A percentile compares a stretch with the other conserved stretches of the same genome.
These are phyloP conservation scores for Venturia asperata DNA, from an alignment of 2,329 filamentous ascomycete species.

Conservation along the genomic window DNA sequence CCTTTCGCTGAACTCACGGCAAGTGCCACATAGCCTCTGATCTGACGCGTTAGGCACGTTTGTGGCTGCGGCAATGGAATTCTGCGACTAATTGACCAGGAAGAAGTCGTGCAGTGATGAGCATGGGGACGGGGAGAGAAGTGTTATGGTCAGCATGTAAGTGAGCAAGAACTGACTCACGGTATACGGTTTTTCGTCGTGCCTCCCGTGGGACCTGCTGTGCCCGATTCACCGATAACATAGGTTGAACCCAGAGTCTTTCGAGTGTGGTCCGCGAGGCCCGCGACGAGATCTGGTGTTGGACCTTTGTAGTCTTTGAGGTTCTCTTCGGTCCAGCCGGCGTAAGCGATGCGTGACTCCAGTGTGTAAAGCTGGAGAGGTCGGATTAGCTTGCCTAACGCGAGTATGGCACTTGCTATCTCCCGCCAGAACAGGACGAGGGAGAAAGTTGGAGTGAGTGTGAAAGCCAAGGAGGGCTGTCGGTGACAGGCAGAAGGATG, in stretches of 20 bases:
- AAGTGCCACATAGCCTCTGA: conserved; percentile 54
- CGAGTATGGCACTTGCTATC: too few relatives aligned
- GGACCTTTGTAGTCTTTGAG: conserved; percentile 52
- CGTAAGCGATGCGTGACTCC: conserved; percentile 50
- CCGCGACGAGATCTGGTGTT: conserved; percentile 50
- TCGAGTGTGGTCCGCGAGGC: conserved; percentile 51
- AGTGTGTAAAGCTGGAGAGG: conserved; percentile 47
- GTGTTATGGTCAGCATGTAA: background rate
- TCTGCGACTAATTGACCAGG: too few relatives aligned
- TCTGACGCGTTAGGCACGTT: conserved; percentile 26
- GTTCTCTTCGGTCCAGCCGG: conserved; percentile 52
- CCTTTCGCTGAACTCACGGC: conserved; percentile 51
- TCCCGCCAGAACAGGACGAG: too few relatives aligned
- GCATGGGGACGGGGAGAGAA: background rate
- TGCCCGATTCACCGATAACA: conserved; percentile 53
- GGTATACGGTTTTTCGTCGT: conserved; percentile 50
- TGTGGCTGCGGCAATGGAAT: background rate
- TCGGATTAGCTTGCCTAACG: background rate
- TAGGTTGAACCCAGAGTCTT: conserved; percentile 50
- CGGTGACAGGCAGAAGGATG: too few relatives aligned
- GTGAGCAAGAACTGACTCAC: conserved; percentile 26
- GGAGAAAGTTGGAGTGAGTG: too few relatives aligned
- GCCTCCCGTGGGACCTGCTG: conserved; percentile 57
- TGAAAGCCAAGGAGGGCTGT: too few relatives aligned
- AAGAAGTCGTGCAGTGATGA: background rate